Conservation (phyloP, 2,329 filamentous ascomycete genomes). For the Claviceps sp. region DNA sequence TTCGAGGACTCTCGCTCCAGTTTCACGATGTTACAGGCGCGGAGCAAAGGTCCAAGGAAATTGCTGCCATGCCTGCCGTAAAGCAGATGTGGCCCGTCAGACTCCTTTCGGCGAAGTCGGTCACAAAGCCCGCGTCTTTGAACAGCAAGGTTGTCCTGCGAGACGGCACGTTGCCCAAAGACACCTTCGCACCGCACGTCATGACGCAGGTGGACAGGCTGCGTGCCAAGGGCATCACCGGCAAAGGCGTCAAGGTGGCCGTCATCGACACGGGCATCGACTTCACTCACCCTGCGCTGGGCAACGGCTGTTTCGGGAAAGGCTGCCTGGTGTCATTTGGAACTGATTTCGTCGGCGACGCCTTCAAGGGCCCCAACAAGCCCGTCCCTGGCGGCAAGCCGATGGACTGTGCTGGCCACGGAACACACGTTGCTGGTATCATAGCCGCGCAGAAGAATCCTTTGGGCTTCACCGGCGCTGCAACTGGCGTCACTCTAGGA, state of each 20-base stretch:
- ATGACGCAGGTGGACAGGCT: conserved; percentile 45
- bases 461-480: conserved; percentile 25
- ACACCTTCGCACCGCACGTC: conserved; percentile 32
- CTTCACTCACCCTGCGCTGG: conserved; percentile 48
- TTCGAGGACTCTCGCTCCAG: conserved; percentile 40
- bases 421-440: conserved; percentile 32
- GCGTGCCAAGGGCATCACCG: conserved; percentile 32
- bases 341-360: conserved; percentile 29
- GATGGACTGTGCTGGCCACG: conserved; percentile 26
- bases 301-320: conserved; percentile 28
- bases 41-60: conserved; percentile 26
- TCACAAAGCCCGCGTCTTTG: conserved; percentile 21
- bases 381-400: conserved; percentile 25
- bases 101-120: conserved; percentile 26
- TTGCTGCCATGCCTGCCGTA: conserved; percentile 29
- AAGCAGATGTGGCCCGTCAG: conserved; percentile 37
- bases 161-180: conserved; percentile 12
- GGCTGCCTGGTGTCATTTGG: conserved; percentile 31
- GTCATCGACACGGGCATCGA: conserved; percentile 45
- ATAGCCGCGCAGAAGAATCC: conserved; percentile 26
- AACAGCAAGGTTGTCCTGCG: conserved; percentile 6
- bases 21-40: conserved; percentile 32
- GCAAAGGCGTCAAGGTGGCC: conserved; percentile 38
- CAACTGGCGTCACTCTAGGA: conserved; percentile 24
- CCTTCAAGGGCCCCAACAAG: conserved; percentile 13